Conservation (phyloP, 2,329 filamentous ascomycete species). For the Paecilomyces niveus region DNA sequence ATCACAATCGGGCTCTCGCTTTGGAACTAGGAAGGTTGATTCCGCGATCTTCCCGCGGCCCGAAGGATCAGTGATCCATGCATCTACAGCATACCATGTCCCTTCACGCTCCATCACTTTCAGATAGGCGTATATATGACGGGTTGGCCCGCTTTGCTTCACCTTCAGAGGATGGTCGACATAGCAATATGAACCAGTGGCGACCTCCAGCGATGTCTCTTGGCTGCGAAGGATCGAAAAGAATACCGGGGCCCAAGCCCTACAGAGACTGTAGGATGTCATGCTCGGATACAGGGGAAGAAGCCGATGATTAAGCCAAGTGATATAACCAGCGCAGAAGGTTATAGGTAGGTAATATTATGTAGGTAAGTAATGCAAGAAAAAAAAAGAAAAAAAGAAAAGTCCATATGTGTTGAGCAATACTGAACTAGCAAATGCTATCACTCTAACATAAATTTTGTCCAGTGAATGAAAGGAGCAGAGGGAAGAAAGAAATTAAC, state of each 20-base stretch:
- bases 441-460: not conserved
- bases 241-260: not conserved
- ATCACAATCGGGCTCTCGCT: not conserved
- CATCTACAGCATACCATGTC: not conserved
- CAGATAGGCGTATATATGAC: not conserved
- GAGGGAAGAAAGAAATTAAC: not conserved
- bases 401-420: not conserved
- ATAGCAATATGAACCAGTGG: not conserved
- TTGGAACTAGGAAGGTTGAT: not conserved
- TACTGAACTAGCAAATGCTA: not conserved
- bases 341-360: not conserved
- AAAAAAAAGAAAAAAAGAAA: not conserved
- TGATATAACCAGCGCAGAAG: not conserved
- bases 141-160: not conserved
- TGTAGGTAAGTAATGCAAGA: not conserved
- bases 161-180: not conserved
- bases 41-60: not conserved
- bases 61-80: not conserved
- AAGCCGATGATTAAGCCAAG: not conserved
- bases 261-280: not conserved
- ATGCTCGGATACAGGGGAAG: not conserved
- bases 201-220: not conserved
- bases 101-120: not conserved
- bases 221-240: not conserved
- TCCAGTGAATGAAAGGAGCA: not conserved